Conservation (phyloP, 495 filamentous ascomycete species). For the Tricharina praecox region DNA sequence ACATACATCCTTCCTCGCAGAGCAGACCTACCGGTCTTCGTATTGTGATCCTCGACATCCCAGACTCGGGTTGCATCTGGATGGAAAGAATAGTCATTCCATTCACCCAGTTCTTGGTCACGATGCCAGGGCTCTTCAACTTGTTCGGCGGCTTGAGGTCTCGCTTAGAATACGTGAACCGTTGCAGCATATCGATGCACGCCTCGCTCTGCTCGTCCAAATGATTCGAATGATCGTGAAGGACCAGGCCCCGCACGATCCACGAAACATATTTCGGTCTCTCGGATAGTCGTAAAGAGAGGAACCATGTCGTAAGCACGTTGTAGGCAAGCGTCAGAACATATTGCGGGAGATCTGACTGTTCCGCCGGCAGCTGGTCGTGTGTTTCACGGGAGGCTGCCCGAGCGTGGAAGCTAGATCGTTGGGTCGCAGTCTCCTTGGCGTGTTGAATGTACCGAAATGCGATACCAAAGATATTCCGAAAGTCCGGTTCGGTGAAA, state of each 20-base stretch:
- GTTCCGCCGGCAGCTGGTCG: slow-evolving; percentile 27
- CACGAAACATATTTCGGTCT: slow-evolving; percentile 69
- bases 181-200: slow-evolving; percentile 90
- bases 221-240: slow-evolving; percentile 52
- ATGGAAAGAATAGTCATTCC: slow-evolving; percentile 78
- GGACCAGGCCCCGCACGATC: slow-evolving; percentile 76
- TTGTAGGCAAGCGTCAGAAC: slow-evolving; percentile 85
- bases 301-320: slow-evolving; percentile 92
- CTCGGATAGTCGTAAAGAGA: slow-evolving; percentile 68
- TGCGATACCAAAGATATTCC: slow-evolving; percentile 84
- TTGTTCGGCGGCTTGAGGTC: slow-evolving; percentile 30
- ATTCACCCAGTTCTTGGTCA: slow-evolving; percentile 64
- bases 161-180: slow-evolving; percentile 70
- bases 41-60: slow-evolving; percentile 32
- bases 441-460: slow-evolving; percentile 75
- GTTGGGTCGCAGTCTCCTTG: slow-evolving; percentile 31
- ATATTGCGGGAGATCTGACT: slow-evolving; percentile 62
- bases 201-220: slow-evolving; percentile 87
- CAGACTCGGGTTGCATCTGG: slow-evolving; percentile 56
- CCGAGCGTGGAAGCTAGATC: slow-evolving; percentile 9
- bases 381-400: slow-evolving; percentile 8
- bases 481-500: slow-evolving; percentile 72
- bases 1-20: not conserved
- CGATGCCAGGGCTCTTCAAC: slow-evolving; percentile 29
- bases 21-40: slow-evolving; percentile 20